Evolutionary conservation across 2,329 filamentous ascomycete species (phyloP).

Genomic region (Trichoderma sp.): DNA sequence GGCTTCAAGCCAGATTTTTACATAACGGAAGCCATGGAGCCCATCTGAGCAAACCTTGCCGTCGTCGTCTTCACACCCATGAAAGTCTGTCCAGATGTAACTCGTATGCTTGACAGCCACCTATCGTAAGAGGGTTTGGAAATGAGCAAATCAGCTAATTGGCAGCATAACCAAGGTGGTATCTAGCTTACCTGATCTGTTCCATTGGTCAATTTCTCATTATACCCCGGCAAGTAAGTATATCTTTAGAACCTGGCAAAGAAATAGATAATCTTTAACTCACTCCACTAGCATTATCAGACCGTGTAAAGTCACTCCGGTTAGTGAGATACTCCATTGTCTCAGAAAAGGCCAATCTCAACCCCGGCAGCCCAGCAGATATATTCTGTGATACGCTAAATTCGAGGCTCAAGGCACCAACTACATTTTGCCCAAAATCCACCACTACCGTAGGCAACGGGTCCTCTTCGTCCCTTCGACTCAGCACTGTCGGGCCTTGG

Average conservation of each 20-base stretch:
- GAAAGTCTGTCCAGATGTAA: constrained; percentile 45
- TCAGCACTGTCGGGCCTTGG: neutral
- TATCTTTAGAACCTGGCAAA: neutral
- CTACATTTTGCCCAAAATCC: constrained; percentile 50
- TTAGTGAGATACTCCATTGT: constrained; percentile 43
- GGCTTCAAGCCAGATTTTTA: constrained; percentile 47
- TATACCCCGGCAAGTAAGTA: neutral
- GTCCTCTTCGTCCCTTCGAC: neutral
- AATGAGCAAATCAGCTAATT: neutral
- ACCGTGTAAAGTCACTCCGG: constrained; percentile 48
- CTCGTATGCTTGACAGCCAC: constrained; percentile 38
- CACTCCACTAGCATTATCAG: constrained; percentile 36
- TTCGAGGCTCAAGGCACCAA: constrained; percentile 40
- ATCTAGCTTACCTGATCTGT: neutral
- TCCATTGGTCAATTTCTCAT: constrained; percentile 7
- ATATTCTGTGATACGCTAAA: constrained; percentile 25
- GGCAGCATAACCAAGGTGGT: neutral
- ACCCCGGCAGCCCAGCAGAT: constrained; percentile 34
- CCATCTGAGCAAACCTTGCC: constrained; percentile 51
- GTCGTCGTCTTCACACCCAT: constrained; percentile 42
- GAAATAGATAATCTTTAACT: constrained; percentile 33
- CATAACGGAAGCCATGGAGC: constrained; percentile 51
- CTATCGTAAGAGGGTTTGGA: neutral
- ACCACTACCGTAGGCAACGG: constrained; percentile 36
- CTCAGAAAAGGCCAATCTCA: constrained; percentile 49